Percentiles rank a stretch among this genome's conserved stretches.
Evolutionary conservation across 495 filamentous ascomycete genomes (phyloP).

Genomic region (Margaritispora aquatica): DNA sequence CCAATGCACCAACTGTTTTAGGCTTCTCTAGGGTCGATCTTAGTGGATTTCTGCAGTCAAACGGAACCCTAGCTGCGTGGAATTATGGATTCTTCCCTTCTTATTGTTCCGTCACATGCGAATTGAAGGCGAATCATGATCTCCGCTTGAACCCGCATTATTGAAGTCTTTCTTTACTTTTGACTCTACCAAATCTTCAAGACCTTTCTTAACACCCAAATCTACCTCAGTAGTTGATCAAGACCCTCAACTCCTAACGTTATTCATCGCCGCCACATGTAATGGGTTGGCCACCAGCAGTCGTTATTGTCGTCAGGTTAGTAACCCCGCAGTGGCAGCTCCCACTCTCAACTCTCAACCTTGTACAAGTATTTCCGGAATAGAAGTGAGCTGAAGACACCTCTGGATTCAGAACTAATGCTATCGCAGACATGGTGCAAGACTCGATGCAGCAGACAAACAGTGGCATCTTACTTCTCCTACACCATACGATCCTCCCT

Average conservation of each 20-base stretch:
- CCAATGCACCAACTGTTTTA: neutral
- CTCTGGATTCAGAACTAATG: neutral
- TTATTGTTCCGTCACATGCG: neutral
- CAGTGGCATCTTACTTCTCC: constrained; percentile 94
- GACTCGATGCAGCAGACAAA: constrained; percentile 88
- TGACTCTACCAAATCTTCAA: neutral
- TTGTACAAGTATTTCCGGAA: neutral
- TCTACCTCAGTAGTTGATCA: neutral
- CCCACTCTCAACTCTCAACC: neutral
- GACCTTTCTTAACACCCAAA: neutral
- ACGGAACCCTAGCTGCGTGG: too few relatives aligned
- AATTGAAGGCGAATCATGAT: neutral
- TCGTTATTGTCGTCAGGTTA: constrained; percentile 79
- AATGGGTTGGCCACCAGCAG: constrained; percentile 55
- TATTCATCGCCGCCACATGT: constrained; percentile 8
- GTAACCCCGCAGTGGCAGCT: too few relatives aligned
- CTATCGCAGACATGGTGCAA: constrained; percentile 70
- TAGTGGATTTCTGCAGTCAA: neutral
- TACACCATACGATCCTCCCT: constrained; percentile 90
- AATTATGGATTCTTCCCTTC: neutral
- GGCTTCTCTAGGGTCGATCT: neutral
- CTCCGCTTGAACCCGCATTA: neutral
- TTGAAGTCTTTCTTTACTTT: neutral
- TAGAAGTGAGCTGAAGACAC: neutral
- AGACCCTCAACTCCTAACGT: neutral